A percentile compares a stretch with the other conserved stretches of the same genome.
Evolutionary conservation across 305 asterid species (phyloP).

Genomic region (Rubia peregrina): DNA sequence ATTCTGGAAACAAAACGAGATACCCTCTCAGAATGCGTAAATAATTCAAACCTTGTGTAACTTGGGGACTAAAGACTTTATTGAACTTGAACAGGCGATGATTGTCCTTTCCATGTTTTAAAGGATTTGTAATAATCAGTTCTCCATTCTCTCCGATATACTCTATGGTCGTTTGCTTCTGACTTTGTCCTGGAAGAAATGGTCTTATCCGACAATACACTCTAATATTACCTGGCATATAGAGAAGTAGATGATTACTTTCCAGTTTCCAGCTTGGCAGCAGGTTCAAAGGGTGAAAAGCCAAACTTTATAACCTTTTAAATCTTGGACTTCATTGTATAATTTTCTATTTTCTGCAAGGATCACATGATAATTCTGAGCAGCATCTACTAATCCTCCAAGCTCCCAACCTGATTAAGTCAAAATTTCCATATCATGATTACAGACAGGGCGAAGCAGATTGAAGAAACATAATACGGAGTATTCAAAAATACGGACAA

Average conservation of each 20-base stretch:
- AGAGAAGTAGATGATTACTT: background rate
- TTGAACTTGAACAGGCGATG: conserved; percentile 75
- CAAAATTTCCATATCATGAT: conserved; percentile 9
- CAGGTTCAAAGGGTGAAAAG: background rate
- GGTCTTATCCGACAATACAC: conserved; percentile 92
- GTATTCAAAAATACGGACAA: conserved; percentile 6
- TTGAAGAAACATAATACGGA: conserved; percentile 4
- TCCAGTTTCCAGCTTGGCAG: conserved; percentile 16
- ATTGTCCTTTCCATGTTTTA: conserved; percentile 83
- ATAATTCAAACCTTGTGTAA: conserved; percentile 66
- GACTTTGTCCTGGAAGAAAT: conserved; percentile 63
- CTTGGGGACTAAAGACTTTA: conserved; percentile 58
- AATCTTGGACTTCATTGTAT: conserved; percentile 83
- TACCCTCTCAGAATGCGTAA: background rate
- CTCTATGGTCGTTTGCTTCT: conserved; percentile 61
- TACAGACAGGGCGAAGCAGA: conserved; percentile 12
- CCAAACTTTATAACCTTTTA: conserved; percentile 49
- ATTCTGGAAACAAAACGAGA: conserved; percentile 15
- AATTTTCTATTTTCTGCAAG: conserved; percentile 77
- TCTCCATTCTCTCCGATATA: conserved; percentile 80
- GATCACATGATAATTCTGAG: conserved; percentile 47
- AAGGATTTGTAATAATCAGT: conserved; percentile 55
- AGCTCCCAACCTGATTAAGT: conserved; percentile 55
- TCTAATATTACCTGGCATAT: conserved; percentile 68
- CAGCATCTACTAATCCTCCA: conserved; percentile 51